Evolutionary conservation across 2,329 filamentous ascomycete genomes (phyloP), one percentile per base, ranked within the genome.

Genomic region (Ophiostoma piceae): DNA sequence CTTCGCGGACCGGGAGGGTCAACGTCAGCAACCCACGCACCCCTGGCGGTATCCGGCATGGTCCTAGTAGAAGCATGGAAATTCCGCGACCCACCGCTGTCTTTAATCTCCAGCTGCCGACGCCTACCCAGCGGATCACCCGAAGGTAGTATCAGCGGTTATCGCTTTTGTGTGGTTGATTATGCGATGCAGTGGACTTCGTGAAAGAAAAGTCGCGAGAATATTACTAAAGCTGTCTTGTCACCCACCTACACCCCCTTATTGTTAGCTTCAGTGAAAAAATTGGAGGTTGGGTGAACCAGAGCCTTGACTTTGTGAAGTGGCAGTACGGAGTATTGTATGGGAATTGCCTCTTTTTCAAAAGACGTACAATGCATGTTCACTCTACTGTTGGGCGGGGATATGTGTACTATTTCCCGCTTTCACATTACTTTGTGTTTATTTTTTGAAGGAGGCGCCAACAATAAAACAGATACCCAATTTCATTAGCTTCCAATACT

Each of bases 11-110:
- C 1, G 85, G 85, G 0, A 80, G 85, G 1, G 85, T 88, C 64
- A 87, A 87, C 70, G 84, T 88, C 1, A 82, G 81, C 0, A 84
- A 87, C 70, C 85, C 85, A 1, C 78, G 83, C 62, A 87, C 84
- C 0, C 85, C 85, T 0, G 85, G 84, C 3, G 82, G 80, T 2
- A 35, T 62, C 0, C 79, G 84, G 16, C 76, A 82, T 26, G 82
- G 86, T 69, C 83, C 84, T 1, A 87, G 85, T 73, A 78, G 85
- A 69, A 88, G 85, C 74, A 74, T 87, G 73, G 85, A 88, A 72
- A 83, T 88, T 62, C 77, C 82, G 37, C 79, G 85, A 51, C 82
- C 82, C 0, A 73, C 76, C 0, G 67, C 80, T 64, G 73, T 70
- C 1, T 71, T 74, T 19, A 73, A 77, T 64, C 73, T 80, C 26